phyloP scores from a whole-genome alignment of 2,329 filamentous ascomycete genomes.

The Alternaria conjuncta region DNA sequence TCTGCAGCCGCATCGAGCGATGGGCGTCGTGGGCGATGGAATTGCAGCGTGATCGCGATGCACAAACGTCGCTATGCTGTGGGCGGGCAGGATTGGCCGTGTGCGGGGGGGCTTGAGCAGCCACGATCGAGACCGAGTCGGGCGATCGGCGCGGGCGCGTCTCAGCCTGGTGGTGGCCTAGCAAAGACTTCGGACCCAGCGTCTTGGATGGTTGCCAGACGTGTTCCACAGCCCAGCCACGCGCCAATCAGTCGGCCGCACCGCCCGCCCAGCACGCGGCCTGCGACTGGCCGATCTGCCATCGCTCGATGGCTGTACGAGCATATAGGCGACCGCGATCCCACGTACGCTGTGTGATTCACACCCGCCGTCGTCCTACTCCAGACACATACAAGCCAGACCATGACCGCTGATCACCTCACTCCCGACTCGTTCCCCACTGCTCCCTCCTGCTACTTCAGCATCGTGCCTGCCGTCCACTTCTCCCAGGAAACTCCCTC shows the following conservation, averaged over 20 bases:
- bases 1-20: not conserved
- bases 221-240: slow-evolving; percentile 3
- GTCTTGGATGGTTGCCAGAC: not conserved
- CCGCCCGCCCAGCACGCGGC: slow-evolving; percentile 4
- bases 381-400: slow-evolving; percentile 11
- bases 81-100: not conserved
- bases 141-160: slow-evolving; percentile 6
- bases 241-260: slow-evolving; percentile 16
- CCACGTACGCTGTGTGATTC: slow-evolving; percentile 15
- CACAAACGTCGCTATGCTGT: not conserved
- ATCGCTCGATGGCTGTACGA: slow-evolving; percentile 16
- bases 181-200: slow-evolving; percentile 7
- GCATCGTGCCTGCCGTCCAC: slow-evolving; percentile 33
- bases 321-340: slow-evolving; percentile 22
- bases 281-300: slow-evolving; percentile 5
- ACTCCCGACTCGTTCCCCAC: slow-evolving; percentile 14
- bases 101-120: not conserved
- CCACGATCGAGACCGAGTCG: slow-evolving; percentile 5
- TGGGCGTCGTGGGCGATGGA: not conserved
- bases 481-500: slow-evolving; percentile 44
- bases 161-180: slow-evolving; percentile 4
- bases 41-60: not conserved
- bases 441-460: slow-evolving; percentile 43
- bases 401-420: slow-evolving; percentile 22
- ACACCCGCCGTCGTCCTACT: slow-evolving; percentile 11